phyloP scores from a whole-genome alignment of 2,329 filamentous ascomycete species.

The Alternaria dauci region DNA sequence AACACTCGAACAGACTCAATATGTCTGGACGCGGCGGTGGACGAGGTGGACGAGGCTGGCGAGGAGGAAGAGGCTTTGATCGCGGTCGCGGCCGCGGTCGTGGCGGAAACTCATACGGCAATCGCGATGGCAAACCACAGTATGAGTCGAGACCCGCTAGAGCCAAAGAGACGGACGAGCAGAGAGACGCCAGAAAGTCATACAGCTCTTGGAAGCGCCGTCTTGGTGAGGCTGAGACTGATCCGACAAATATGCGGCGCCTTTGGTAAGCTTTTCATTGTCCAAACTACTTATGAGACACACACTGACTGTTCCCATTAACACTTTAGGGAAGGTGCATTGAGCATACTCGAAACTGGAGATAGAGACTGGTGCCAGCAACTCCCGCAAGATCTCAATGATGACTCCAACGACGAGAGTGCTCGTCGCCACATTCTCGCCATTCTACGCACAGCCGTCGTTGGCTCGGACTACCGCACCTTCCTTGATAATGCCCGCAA shows the following conservation, averaged over 20 bases:
- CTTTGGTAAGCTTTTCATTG: conserved; percentile 26
- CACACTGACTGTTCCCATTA: not conserved
- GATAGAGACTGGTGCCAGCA: conserved; percentile 45
- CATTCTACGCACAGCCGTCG: conserved; percentile 25
- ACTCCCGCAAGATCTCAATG: conserved; percentile 43
- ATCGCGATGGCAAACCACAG: conserved; percentile 1
- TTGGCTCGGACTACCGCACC: not conserved
- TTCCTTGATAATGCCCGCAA: conserved; percentile 15
- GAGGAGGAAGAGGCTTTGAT: conserved; percentile 4
- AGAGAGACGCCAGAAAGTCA: conserved; percentile 29
- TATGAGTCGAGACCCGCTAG: conserved; percentile 2
- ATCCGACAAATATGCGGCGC: conserved; percentile 25
- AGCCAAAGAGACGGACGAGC: conserved; percentile 29
- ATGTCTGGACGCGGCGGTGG: conserved; percentile 4
- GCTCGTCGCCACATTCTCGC: conserved; percentile 41
- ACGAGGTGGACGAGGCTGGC: not conserved
- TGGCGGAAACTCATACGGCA: not conserved
- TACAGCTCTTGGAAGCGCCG: conserved; percentile 43
- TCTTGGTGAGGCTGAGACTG: conserved; percentile 30
- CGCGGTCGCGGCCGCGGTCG: not conserved
- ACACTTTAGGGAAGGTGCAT: conserved; percentile 27
- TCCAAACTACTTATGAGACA: not conserved
- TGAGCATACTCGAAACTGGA: conserved; percentile 37
- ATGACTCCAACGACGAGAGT: conserved; percentile 27
- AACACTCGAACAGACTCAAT: not conserved